These are phyloP conservation scores for Stentor coeruleus DNA, from an alignment of 73 alveolate genomes.

Conservation along the genomic window DNA sequence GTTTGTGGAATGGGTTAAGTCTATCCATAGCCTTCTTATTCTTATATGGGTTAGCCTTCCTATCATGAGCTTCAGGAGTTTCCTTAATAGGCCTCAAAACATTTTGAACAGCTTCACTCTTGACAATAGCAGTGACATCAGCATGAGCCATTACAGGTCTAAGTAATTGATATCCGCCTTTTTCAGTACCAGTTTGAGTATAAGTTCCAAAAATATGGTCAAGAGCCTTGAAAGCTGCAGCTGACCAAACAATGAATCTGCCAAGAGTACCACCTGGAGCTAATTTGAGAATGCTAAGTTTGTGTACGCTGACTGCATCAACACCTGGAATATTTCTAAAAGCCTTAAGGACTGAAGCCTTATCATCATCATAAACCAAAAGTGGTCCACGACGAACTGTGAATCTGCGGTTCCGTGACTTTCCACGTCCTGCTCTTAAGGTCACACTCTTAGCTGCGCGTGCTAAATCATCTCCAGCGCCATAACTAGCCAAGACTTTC, in stretches of 20 bases:
- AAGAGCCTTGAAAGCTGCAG: conserved; percentile 74
- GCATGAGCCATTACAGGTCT: conserved; percentile 62
- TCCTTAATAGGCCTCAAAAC: conserved; percentile 33
- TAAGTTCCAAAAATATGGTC: conserved; percentile 71
- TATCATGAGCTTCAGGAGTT: conserved; percentile 29
- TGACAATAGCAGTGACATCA: conserved; percentile 40
- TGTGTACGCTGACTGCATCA: conserved; percentile 80
- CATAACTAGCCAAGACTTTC: conserved; percentile 69
- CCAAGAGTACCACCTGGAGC: conserved; percentile 98
- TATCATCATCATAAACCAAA: conserved; percentile 79
- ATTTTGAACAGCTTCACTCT: conserved; percentile 45
- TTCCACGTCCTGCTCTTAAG: conserved; percentile 84
- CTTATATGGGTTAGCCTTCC: conserved; percentile 45
- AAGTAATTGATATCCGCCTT: conserved; percentile 71
- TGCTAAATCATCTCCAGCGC: conserved; percentile 75
- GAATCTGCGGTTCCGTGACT: conserved; percentile 87
- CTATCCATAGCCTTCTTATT: conserved; percentile 41
- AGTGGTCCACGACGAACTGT: conserved; percentile 88
- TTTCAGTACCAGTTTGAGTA: conserved; percentile 55
- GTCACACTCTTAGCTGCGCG: conserved; percentile 45
- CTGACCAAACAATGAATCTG: conserved; percentile 87
- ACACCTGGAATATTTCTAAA: conserved; percentile 95
- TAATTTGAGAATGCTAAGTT: conserved; percentile 83
- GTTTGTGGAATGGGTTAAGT: conserved; percentile 37
- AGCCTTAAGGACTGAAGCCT: conserved; percentile 68